A percentile compares a stretch with the other conserved stretches of the same genome.
These are phyloP conservation scores for Geranium brycei DNA, from an alignment of 345 rosid species.

Conservation along the genomic window DNA sequence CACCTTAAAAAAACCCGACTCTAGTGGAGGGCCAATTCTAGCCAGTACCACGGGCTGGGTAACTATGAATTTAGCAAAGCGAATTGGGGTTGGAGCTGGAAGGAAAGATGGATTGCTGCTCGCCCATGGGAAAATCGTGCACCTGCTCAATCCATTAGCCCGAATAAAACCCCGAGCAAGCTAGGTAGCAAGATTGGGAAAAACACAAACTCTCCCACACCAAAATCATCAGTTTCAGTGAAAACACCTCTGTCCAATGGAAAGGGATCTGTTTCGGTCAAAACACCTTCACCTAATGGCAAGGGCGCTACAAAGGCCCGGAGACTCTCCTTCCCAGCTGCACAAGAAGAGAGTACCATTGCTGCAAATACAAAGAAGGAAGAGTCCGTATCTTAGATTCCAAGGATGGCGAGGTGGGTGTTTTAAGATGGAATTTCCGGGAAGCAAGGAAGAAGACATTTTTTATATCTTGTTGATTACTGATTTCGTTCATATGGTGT, in stretches of 20 bases:
- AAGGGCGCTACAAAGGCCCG: slow-evolving; percentile 23
- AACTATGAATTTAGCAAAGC: slow-evolving; percentile 54
- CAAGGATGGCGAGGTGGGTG: too few species aligned
- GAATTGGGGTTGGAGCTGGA: slow-evolving; percentile 99
- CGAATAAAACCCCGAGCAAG: slow-evolving; percentile 38
- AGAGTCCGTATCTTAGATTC: background rate
- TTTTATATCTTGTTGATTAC: too few species aligned
- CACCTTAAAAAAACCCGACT: slow-evolving; percentile 4
- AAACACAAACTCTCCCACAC: slow-evolving; percentile 31
- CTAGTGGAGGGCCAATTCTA: slow-evolving; percentile 79
- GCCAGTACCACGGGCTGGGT: slow-evolving; percentile 28
- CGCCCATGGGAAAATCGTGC: slow-evolving; percentile 87
- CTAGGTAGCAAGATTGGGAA: slow-evolving; percentile 29
- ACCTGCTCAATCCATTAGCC: slow-evolving; percentile 26
- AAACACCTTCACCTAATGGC: too few species aligned
- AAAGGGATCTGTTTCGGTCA: slow-evolving; percentile 10
- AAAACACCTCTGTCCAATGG: slow-evolving; percentile 33
- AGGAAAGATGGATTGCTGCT: slow-evolving; percentile 83
- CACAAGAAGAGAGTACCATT: slow-evolving; percentile 6
- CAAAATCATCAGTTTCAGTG: slow-evolving; percentile 34
- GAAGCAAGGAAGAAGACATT: too few species aligned
- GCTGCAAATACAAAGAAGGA: slow-evolving; percentile 3
- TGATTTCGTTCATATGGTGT: too few species aligned
- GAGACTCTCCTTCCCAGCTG: slow-evolving; percentile 59
- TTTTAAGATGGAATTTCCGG: too few species aligned